Evolutionary conservation across 176 grass and related monocot species (phyloP).

Genomic region (Microstegium vimineum): DNA sequence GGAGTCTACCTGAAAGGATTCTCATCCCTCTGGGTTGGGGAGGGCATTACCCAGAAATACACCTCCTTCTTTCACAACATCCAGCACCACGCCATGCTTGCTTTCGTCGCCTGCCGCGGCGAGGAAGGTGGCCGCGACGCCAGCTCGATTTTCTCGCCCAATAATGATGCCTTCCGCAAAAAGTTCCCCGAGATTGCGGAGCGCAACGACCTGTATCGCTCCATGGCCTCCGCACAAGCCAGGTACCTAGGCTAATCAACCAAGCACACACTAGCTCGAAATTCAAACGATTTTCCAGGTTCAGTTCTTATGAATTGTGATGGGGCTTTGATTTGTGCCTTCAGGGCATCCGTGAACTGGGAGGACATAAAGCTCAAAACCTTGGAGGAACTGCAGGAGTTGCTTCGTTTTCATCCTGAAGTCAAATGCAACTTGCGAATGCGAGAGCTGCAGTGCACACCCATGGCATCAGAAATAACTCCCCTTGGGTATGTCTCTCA

Average conservation of each 20-base stretch:
- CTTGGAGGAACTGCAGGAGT: not conserved
- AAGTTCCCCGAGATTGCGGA: not conserved
- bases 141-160: not conserved
- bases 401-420: not conserved
- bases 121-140: conserved; percentile 13
- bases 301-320: not conserved
- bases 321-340: not conserved
- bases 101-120: conserved; percentile 14
- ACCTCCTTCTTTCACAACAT: not conserved
- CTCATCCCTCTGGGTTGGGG: conserved; percentile 1
- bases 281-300: not conserved
- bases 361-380: not conserved
- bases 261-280: not conserved
- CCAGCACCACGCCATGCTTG: not conserved
- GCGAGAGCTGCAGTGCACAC: not conserved
- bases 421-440: not conserved
- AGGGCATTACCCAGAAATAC: not conserved
- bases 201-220: conserved; percentile 9
- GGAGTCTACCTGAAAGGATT: not conserved
- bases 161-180: not conserved
- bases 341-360: conserved; percentile 18
- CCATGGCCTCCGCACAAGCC: not conserved
- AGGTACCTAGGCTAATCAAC: not conserved
- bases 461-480: not conserved
- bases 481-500: not conserved